Percentiles rank a stretch among this genome's conserved stretches.
These are phyloP conservation scores for Grigorovia humatica DNA, from an alignment of 805 yeast species.

Conservation along the genomic window DNA sequence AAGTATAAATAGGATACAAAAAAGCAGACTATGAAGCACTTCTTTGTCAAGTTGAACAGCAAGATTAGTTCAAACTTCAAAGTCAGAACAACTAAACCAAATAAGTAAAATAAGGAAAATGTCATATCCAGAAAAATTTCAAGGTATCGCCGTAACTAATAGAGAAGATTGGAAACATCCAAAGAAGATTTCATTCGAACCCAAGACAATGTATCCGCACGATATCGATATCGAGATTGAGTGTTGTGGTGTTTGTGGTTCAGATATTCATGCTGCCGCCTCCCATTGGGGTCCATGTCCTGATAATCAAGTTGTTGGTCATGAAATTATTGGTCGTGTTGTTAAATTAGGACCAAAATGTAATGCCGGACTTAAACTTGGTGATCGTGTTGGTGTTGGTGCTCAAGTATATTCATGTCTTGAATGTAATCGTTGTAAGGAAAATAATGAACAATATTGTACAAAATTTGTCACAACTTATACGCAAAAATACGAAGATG, in stretches of 20 bases:
- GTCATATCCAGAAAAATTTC: conserved; percentile 34
- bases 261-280: conserved; percentile 32
- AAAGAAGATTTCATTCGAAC: conserved; percentile 38
- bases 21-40: no score
- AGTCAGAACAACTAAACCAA: no score
- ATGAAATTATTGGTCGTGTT: conserved; percentile 55
- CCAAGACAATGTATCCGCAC: conserved; percentile 33
- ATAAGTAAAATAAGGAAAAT: no score
- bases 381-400: conserved; percentile 76
- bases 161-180: conserved; percentile 47
- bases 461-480: conserved; percentile 40
- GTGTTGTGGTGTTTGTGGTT: conserved; percentile 60
- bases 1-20: no score
- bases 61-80: no score
- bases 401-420: conserved; percentile 56
- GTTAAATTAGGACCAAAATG: conserved; percentile 50
- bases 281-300: conserved; percentile 15
- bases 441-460: conserved; percentile 51
- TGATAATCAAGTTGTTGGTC: conserved; percentile 44
- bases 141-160: conserved; percentile 47
- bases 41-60: no score
- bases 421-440: conserved; percentile 50
- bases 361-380: conserved; percentile 38
- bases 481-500: conserved; percentile 33
- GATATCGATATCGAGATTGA: conserved; percentile 51